Percentiles rank a stretch among this genome's conserved stretches.
phyloP scores from a whole-genome alignment of 2,329 filamentous ascomycete genomes.

The Exophiala sp. region DNA sequence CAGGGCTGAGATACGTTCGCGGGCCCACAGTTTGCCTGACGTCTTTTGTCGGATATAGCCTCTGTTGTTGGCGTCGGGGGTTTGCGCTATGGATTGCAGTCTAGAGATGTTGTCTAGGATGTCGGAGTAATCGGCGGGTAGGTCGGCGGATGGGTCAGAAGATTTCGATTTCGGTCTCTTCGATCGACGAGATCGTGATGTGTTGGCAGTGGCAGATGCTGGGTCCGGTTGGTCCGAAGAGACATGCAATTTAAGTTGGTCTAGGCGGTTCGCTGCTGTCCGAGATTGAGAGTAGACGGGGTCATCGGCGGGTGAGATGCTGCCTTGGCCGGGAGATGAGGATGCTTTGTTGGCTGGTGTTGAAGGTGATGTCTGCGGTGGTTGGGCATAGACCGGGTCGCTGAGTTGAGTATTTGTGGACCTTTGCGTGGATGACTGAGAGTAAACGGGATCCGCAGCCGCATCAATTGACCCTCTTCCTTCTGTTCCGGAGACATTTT shows the following conservation, averaged over 20 bases:
- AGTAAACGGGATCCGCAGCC: conserved; percentile 6
- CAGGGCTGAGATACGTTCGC: conserved; percentile 57
- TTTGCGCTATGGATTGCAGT: conserved; percentile 52
- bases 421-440: neutral
- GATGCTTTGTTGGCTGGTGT: neutral
- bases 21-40: conserved; percentile 63
- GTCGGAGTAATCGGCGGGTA: conserved; percentile 61
- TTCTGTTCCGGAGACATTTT: neutral
- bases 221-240: conserved; percentile 20
- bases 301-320: neutral
- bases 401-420: neutral
- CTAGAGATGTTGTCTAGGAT: conserved; percentile 54
- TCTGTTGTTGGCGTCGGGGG: conserved; percentile 51
- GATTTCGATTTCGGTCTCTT: conserved; percentile 12
- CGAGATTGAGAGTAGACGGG: conserved; percentile 9
- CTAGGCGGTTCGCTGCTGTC: conserved; percentile 35
- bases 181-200: conserved; percentile 27
- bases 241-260: conserved; percentile 48
- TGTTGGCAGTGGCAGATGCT: conserved; percentile 28
- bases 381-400: conserved; percentile 3
- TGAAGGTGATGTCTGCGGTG: neutral
- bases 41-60: conserved; percentile 62
- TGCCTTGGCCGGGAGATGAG: neutral
- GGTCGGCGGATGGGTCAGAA: conserved; percentile 18
- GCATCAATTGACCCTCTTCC: neutral